phyloP scores from a whole-genome alignment of 805 yeast species.

The Sugiyamaella lignohabitans region DNA sequence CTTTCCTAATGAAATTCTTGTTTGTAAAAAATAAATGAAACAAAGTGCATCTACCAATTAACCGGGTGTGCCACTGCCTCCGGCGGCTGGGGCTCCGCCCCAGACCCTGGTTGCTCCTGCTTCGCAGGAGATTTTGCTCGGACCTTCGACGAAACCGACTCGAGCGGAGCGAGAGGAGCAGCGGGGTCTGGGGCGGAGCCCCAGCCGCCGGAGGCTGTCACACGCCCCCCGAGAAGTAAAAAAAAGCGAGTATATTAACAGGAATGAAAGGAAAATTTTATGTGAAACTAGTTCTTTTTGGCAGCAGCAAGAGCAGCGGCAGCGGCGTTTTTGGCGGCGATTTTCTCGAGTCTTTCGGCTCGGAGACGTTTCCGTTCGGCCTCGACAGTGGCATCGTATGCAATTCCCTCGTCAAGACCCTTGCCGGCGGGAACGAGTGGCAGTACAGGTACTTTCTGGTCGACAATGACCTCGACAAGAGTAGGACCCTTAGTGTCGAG shows the following conservation, averaged over 20 bases:
- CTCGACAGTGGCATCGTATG: conserved; percentile 64
- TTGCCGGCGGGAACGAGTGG: conserved; percentile 98
- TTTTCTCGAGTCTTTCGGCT: conserved; percentile 28
- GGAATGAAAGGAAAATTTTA: no score
- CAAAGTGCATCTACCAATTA: not conserved
- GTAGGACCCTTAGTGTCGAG: conserved; percentile 76
- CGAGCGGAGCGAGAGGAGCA: no score
- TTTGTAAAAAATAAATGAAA: not conserved
- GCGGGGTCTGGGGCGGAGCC: no score
- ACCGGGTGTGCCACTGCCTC: no score
- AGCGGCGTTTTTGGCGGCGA: conserved; percentile 6
- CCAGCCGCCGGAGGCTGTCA: no score
- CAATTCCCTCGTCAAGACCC: conserved; percentile 86
- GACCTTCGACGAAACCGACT: no score
- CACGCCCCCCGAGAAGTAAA: no score
- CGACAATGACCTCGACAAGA: conserved; percentile 83
- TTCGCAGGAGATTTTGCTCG: no score
- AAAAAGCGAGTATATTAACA: no score
- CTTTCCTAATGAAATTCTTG: not conserved
- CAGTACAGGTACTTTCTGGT: conserved; percentile 86
- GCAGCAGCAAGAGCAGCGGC: not conserved
- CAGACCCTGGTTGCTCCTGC: no score
- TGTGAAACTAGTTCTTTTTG: no score
- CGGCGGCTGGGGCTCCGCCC: no score
- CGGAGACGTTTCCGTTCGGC: conserved; percentile 27